Percentiles rank a stretch among this genome's conserved stretches.
phyloP scores from a whole-genome alignment of 192 early-diverging fungal genomes.

The Backusella tuberculispora region DNA sequence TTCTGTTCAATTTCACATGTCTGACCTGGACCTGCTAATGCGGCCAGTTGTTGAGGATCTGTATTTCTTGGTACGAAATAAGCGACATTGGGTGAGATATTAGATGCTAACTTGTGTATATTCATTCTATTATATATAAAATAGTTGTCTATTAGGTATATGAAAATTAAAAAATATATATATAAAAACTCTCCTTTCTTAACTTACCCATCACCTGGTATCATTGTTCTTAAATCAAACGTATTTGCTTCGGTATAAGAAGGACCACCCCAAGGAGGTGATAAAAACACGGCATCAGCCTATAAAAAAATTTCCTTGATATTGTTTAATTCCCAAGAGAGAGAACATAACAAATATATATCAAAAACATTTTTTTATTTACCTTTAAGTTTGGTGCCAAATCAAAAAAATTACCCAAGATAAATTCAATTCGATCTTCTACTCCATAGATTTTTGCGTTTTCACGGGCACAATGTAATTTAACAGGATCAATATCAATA shows the following conservation, averaged over 20 bases:
- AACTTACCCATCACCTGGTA: constrained; percentile 73
- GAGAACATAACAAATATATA: constrained; percentile 16
- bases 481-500: constrained; percentile 85
- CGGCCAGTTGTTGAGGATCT: constrained; percentile 66
- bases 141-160: neutral
- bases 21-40: constrained; percentile 54
- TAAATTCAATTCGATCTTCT: constrained; percentile 89
- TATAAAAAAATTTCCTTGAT: constrained; percentile 25
- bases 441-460: constrained; percentile 94
- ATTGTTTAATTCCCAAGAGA: constrained; percentile 4
- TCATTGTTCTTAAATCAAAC: constrained; percentile 75
- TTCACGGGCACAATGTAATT: constrained; percentile 77
- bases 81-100: constrained; percentile 77
- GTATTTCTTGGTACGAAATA: constrained; percentile 89
- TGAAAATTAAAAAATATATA: constrained; percentile 1
- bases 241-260: constrained; percentile 62
- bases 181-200: neutral
- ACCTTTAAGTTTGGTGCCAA: constrained; percentile 70
- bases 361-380: neutral
- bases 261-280: constrained; percentile 96
- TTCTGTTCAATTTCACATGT: constrained; percentile 85
- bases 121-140: constrained; percentile 47
- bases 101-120: constrained; percentile 63
- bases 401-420: constrained; percentile 86
- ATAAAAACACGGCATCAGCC: constrained; percentile 92